Evolutionary conservation across 352 stramenopile genomes (phyloP).

Genomic region (Pythium folliculosum): DNA sequence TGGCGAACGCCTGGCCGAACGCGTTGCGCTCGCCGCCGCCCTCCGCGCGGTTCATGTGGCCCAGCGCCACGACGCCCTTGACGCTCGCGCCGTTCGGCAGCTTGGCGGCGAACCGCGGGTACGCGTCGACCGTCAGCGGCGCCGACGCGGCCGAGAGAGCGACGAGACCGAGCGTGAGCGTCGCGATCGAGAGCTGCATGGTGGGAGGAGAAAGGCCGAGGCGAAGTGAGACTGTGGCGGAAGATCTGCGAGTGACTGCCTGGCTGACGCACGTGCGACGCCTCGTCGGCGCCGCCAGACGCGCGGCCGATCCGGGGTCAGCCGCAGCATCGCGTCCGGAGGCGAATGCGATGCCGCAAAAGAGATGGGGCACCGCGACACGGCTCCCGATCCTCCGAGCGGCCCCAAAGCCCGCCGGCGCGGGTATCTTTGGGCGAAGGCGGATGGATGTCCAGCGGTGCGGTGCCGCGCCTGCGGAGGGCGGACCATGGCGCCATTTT

Average conservation of each 20-base stretch:
- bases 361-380: no score
- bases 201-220: neutral
- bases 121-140: neutral
- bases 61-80: conserved; percentile 27
- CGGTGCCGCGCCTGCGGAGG: no score
- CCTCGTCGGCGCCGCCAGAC: neutral
- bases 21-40: conserved; percentile 23
- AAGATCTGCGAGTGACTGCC: neutral
- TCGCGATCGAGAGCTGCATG: neutral
- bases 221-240: neutral
- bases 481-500: no score
- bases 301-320: neutral
- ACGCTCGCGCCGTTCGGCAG: conserved; percentile 40
- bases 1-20: conserved; percentile 47
- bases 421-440: neutral
- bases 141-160: neutral
- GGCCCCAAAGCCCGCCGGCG: neutral
- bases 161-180: neutral
- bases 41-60: conserved; percentile 25
- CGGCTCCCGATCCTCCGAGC: neutral
- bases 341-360: no score
- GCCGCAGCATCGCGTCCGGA: no score
- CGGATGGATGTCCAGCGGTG: neutral
- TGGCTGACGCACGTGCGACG: neutral
- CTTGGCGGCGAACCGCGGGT: neutral